Percentiles rank a stretch among this genome's conserved stretches.
Conservation (phyloP, 2,329 filamentous ascomycete genomes). For the Lecanicillium sp. region DNA sequence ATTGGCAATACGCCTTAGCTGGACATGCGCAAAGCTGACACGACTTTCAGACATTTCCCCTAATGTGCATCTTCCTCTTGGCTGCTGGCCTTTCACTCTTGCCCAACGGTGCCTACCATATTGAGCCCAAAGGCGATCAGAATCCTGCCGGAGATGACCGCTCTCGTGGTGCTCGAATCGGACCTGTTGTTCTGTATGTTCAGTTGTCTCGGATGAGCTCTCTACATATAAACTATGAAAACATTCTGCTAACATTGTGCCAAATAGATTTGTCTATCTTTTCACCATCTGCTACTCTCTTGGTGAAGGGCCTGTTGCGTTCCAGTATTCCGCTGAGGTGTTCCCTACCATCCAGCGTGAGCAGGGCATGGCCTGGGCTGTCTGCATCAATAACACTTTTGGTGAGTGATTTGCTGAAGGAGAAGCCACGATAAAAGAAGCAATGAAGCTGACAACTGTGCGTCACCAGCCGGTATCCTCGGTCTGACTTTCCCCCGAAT, state of each 20-base stretch:
- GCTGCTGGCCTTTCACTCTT: conserved; percentile 17
- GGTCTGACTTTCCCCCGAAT: conserved; percentile 47
- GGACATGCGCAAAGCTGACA: conserved; percentile 7
- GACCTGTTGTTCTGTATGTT: conserved; percentile 13
- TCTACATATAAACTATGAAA: too few relatives aligned
- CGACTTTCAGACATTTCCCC: conserved; percentile 16
- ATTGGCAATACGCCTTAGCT: not conserved
- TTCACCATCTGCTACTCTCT: conserved; percentile 19
- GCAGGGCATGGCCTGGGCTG: conserved; percentile 59
- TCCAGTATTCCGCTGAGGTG: conserved; percentile 58
- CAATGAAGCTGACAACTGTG: conserved; percentile 1
- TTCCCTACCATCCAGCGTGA: conserved; percentile 60
- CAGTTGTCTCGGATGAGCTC: too few relatives aligned
- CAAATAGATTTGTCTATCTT: conserved; percentile 18
- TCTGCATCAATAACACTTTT: conserved; percentile 27
- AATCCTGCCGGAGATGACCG: conserved; percentile 10
- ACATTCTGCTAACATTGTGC: not conserved
- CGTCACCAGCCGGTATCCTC: conserved; percentile 34
- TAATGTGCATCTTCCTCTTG: conserved; percentile 19
- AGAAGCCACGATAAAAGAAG: too few relatives aligned
- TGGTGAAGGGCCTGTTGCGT: conserved; percentile 57
- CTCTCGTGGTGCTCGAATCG: conserved; percentile 11
- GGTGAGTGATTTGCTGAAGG: conserved; percentile 9
- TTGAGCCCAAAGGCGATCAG: conserved; percentile 9
- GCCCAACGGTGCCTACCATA: conserved; percentile 10